Percentiles rank a stretch among this genome's conserved stretches.
Conservation (phyloP, 257 asterid genomes). For the Anisodus tanguticus region DNA sequence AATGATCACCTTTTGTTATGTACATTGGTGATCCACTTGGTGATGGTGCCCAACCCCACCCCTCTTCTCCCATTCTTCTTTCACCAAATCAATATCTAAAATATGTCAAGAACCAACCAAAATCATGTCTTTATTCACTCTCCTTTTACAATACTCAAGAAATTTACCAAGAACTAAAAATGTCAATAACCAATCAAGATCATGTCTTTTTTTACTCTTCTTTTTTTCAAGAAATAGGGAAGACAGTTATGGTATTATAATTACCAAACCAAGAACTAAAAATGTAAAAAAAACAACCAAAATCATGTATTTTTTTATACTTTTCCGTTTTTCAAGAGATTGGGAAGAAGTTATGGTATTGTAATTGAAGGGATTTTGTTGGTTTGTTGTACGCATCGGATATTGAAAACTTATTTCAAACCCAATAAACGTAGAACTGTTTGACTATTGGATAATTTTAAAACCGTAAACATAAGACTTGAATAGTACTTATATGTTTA, state of each 20-base stretch:
- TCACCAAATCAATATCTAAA: background rate
- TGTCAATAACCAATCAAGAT: background rate
- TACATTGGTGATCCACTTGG: conserved; percentile 55
- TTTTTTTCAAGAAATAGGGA: conserved; percentile 1
- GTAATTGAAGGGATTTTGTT: too few relatives aligned
- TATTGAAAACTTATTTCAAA: too few relatives aligned
- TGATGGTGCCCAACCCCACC: conserved; percentile 71
- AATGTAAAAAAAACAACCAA: background rate
- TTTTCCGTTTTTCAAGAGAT: background rate
- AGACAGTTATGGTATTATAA: background rate
- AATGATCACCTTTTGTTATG: conserved; percentile 68
- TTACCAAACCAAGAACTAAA: background rate
- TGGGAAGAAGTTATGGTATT: conserved; percentile 4
- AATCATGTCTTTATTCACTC: background rate
- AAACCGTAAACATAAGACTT: too few relatives aligned
- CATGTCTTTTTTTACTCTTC: background rate
- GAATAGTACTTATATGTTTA: too few relatives aligned
- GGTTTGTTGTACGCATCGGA: too few relatives aligned
- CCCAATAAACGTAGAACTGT: too few relatives aligned
- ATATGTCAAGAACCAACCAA: background rate
- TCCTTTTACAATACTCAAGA: background rate
- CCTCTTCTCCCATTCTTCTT: conserved; percentile 62
- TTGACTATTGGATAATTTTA: too few relatives aligned
- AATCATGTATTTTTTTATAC: background rate
- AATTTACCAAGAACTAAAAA: background rate